Evolutionary conservation across 306 rosid species (phyloP), one percentile per base, ranked within the genome.

Genomic region (Cyclanthera cordifolia): DNA sequence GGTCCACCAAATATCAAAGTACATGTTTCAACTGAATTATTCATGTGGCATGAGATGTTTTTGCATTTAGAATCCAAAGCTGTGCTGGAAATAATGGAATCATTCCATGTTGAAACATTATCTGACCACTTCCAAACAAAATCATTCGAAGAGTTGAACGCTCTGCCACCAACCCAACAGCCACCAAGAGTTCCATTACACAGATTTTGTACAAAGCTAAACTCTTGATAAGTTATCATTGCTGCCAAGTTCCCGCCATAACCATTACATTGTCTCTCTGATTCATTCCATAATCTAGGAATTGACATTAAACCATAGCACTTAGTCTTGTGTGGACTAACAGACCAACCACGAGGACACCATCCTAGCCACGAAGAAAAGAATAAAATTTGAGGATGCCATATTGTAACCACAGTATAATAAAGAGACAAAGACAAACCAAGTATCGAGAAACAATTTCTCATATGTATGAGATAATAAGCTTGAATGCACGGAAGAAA

Each of bases 121-220:
- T 89, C 96, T 6, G 95, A 87, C 98, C 95, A 87, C 39, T 52
- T 73, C 98, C 98, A 93, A 75, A 63, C 78, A 76, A 74, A 56
- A 75, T 86, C 77, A 39, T 58, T 27, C 24, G 85, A 80, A 63
- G 87, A 76, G 79, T 86, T 87, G 52, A 67, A 49, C 20, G 69
- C 81, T 74, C 86, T 79, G 68, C 96, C 98, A 65, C 95, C 95
- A 80, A 89, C 78, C 98, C 98, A 93, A 79, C 96, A 93, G 69
- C 87, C 83, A 61, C 76, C 69, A 19, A 55, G 60, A 52, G 52
- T 70, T 48, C 75, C 74, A 37, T 72, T 73, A 78, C 94, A 93
- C 34, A 89, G 72, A 72, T 73, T 80, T 74, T 66, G 85, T 72
- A 81, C 88, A 82, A 84, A 80, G 72, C 57, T 55, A 15, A 87